Evolutionary conservation across 495 filamentous ascomycete genomes (phyloP).

Genomic region (Clohesyomyces aquaticus): DNA sequence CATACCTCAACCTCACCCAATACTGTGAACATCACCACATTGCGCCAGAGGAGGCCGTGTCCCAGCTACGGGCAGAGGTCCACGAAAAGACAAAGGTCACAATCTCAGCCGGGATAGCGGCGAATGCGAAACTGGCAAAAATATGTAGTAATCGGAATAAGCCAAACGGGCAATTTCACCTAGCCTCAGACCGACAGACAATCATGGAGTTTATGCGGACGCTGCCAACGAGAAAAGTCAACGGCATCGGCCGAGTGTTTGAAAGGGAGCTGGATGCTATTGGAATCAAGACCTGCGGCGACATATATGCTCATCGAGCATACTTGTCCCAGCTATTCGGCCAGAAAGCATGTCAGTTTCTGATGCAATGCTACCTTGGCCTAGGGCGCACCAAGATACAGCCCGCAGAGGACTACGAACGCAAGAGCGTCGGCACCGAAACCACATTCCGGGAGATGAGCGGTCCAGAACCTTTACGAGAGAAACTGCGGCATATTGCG

Average conservation of each 20-base stretch:
- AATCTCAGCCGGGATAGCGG: slow-evolving; percentile 90
- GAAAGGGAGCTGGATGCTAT: slow-evolving; percentile 89
- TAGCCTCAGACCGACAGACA: slow-evolving; percentile 68
- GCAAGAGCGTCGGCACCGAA: slow-evolving; percentile 94
- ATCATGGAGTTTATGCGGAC: slow-evolving; percentile 85
- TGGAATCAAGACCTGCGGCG: slow-evolving; percentile 85
- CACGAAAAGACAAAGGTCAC: slow-evolving; percentile 79
- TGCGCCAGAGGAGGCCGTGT: slow-evolving; percentile 70
- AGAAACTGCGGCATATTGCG: slow-evolving; percentile 76
- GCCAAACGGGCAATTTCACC: slow-evolving; percentile 86
- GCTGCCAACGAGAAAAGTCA: slow-evolving; percentile 85
- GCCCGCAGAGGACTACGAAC: slow-evolving; percentile 85
- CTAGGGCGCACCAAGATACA: slow-evolving; percentile 86
- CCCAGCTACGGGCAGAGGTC: slow-evolving; percentile 75
- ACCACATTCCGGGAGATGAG: slow-evolving; percentile 85
- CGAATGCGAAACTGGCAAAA: slow-evolving; percentile 92
- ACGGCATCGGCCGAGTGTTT: slow-evolving; percentile 90
- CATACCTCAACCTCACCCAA: slow-evolving; percentile 91
- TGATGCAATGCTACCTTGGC: slow-evolving; percentile 82
- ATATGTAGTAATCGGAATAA: slow-evolving; percentile 95
- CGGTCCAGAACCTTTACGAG: slow-evolving; percentile 67
- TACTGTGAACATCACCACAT: slow-evolving; percentile 75
- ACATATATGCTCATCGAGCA: slow-evolving; percentile 77
- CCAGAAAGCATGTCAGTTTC: slow-evolving; percentile 85
- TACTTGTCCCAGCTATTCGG: slow-evolving; percentile 79